Base-by-base conservation (phyloP, 495 filamentous ascomycete genomes). In the Penicillium lagena region DNA sequence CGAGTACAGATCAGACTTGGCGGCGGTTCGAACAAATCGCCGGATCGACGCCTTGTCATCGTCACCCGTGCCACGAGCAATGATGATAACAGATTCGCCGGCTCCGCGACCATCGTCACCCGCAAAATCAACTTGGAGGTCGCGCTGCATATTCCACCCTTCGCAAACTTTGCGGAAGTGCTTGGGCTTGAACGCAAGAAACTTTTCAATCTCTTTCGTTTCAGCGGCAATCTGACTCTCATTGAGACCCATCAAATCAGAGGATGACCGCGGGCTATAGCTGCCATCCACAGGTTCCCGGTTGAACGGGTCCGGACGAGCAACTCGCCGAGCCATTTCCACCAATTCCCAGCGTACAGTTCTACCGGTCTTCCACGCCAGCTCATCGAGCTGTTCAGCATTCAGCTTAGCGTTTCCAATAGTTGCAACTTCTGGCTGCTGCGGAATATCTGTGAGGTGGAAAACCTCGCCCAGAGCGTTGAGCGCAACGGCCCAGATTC, bases 381-480 rank as follows among this genome's bases (percentile, higher is more conserved):
- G 52, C 34, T 70, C 68, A 45, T 90, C 82, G 2, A 82, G 64
- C 12, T 71, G 66, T 41, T 72, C 68, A 4, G 57, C 42, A 30
- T 43, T 64, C 33, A 65, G 46, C 35, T 68, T 70, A 9, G 39
- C 49, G 3, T 58, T 46, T 8, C 52, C 22, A 22, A 22, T 22
- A 22, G 22, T 43, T 14, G 50, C 29, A 14, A 55, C 29, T 6
- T 64, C 53, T 15, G 64, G 62, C 29, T 74, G 64, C 12, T 54
- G 64, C 1, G 88, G 87, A 8, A 85, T 67, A 27, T 85, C 80
- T 7, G 75, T 82, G 4, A 96, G 70, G 51, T 89, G 95, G 60
- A 84, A 97, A 2, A 95, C 72, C 60, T 98, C 93, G 1, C 93
- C 93, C 11, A 98, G 66, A 8, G 93, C 93, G 57, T 98, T 97